phyloP scores from a whole-genome alignment of 2,329 filamentous ascomycete species.

The Samsoniella hepiali region DNA sequence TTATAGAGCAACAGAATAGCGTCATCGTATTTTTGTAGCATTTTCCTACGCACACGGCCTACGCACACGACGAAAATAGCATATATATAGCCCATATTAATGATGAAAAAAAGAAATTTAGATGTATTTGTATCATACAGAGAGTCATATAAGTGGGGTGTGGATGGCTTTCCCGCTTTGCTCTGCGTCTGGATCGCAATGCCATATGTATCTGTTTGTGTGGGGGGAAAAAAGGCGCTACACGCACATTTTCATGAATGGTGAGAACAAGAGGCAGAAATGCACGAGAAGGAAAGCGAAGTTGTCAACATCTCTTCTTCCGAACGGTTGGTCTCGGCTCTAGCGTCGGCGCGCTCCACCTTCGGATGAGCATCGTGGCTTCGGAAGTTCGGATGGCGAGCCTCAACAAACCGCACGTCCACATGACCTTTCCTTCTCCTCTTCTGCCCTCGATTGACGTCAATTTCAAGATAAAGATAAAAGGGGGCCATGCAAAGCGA shows the following conservation, averaged over 20 bases:
- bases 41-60: not conserved
- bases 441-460: not conserved
- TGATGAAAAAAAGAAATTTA: not conserved
- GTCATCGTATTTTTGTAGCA: not conserved
- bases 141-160: not conserved
- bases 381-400: conserved; percentile 12
- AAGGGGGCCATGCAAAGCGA: too few species aligned
- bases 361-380: not conserved
- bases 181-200: not conserved
- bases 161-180: not conserved
- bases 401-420: not conserved
- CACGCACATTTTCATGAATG: not conserved
- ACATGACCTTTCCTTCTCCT: not conserved
- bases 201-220: not conserved
- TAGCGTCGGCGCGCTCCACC: not conserved
- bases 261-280: too few species aligned
- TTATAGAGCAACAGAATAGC: conserved; percentile 18
- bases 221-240: not conserved
- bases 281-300: too few species aligned
- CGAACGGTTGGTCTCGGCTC: not conserved
- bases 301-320: not conserved
- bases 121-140: not conserved
- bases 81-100: not conserved
- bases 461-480: not conserved
- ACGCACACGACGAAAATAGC: not conserved